phyloP scores from a whole-genome alignment of 805 yeast species.

The Cyberlindnera euphorbiiphila region DNA sequence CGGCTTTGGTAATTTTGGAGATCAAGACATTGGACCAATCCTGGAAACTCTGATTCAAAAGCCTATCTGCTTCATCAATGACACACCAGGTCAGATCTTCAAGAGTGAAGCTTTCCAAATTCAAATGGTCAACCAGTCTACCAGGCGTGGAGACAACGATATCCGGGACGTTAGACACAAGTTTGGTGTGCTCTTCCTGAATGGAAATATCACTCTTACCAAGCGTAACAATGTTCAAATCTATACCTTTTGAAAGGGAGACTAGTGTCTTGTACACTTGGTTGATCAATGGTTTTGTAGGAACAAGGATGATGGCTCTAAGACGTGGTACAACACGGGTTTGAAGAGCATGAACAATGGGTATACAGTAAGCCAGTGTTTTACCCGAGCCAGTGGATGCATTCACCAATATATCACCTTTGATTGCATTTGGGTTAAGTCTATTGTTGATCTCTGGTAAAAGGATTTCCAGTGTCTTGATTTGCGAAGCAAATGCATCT shows the following conservation, averaged over 20 bases:
- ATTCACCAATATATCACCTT: conserved; percentile 81
- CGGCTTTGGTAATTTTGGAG: conserved; percentile 24
- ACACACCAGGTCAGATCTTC: conserved; percentile 56
- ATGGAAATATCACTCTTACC: conserved; percentile 49
- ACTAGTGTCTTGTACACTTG: conserved; percentile 74
- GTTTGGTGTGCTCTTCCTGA: conserved; percentile 55
- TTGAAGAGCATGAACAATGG: conserved; percentile 67
- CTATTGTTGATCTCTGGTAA: conserved; percentile 39
- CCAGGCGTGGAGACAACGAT: conserved; percentile 74
- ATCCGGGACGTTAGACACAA: conserved; percentile 53
- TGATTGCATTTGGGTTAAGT: conserved; percentile 25
- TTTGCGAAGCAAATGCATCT: conserved; percentile 75
- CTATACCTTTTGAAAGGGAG: conserved; percentile 60
- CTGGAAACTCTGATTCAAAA: conserved; percentile 85
- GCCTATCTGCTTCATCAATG: conserved; percentile 78
- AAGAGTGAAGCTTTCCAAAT: conserved; percentile 39
- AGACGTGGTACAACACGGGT: conserved; percentile 65
- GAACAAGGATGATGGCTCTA: conserved; percentile 77
- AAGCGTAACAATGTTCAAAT: conserved; percentile 58
- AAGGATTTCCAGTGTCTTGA: conserved; percentile 55
- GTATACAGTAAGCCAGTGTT: conserved; percentile 83
- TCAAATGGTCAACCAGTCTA: conserved; percentile 72
- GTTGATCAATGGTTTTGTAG: conserved; percentile 80
- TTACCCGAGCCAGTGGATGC: conserved; percentile 97
- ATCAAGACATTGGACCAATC: conserved; percentile 75